These are phyloP conservation scores for Diaporthe ampelina DNA, from an alignment of 2,329 filamentous ascomycete species.

Conservation along the genomic window DNA sequence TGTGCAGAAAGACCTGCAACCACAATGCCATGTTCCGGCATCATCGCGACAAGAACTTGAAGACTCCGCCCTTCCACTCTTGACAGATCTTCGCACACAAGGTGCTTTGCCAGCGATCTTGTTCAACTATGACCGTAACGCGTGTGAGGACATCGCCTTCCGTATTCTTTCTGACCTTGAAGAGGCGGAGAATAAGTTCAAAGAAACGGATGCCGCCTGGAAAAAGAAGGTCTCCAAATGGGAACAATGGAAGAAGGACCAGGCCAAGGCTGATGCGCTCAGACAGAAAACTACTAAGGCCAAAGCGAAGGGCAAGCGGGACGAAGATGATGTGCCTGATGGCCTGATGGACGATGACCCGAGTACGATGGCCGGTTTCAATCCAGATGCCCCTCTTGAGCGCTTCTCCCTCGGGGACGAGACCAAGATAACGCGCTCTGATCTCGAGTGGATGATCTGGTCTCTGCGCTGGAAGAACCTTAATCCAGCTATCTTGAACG, in stretches of 20 bases:
- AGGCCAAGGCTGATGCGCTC: constrained; percentile 46
- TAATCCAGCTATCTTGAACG: constrained; percentile 67
- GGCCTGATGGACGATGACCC: constrained; percentile 66
- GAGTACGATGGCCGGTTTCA: constrained; percentile 74
- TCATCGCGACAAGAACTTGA: constrained; percentile 27
- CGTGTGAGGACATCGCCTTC: constrained; percentile 72
- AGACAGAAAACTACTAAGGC: constrained; percentile 34
- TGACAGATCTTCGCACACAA: constrained; percentile 53
- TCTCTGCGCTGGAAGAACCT: constrained; percentile 66
- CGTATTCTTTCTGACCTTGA: constrained; percentile 66
- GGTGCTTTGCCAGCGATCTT: constrained; percentile 80
- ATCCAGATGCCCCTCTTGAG: constrained; percentile 74
- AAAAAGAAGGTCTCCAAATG: constrained; percentile 70
- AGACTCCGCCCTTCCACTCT: constrained; percentile 33
- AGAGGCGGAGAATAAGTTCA: constrained; percentile 68
- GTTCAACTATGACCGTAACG: constrained; percentile 80
- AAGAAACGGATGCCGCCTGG: constrained; percentile 71
- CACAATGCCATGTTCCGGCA: constrained; percentile 26
- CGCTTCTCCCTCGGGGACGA: constrained; percentile 77
- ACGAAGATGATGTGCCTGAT: constrained; percentile 59
- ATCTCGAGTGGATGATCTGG: constrained; percentile 68
- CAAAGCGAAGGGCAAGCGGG: constrained; percentile 54
- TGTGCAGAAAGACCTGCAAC: constrained; percentile 61
- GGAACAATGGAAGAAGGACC: constrained; percentile 67
- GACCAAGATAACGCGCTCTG: constrained; percentile 68